Conservation (phyloP, 2,329 filamentous ascomycete genomes). For the Monosporascus ibericus region DNA sequence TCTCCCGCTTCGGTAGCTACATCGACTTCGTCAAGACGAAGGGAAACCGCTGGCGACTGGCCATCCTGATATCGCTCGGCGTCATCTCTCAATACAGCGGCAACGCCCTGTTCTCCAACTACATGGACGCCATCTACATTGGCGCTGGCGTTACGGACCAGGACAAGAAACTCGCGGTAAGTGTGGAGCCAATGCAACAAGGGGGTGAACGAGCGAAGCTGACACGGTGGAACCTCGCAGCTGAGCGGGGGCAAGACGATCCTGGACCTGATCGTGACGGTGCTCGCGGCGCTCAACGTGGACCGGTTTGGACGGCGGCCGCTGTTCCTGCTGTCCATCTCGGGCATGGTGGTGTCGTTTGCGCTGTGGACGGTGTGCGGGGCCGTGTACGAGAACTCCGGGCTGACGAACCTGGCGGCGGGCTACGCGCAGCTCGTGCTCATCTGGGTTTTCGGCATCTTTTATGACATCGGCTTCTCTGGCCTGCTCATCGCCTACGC, state of each 20-base stretch:
- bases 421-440: constrained; percentile 51
- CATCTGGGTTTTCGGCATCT: constrained; percentile 53
- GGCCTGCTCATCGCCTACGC: constrained; percentile 52
- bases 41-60: constrained; percentile 59
- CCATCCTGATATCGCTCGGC: constrained; percentile 56
- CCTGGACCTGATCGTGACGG: constrained; percentile 51
- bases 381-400: constrained; percentile 43
- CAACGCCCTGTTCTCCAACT: constrained; percentile 62
- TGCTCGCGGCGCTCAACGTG: constrained; percentile 44
- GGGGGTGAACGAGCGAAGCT: not conserved
- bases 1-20: constrained; percentile 45
- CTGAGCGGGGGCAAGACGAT: constrained; percentile 52
- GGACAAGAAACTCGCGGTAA: constrained; percentile 48
- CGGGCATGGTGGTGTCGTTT: constrained; percentile 43
- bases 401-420: constrained; percentile 35
- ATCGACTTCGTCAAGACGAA: constrained; percentile 55
- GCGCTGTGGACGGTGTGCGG: constrained; percentile 47
- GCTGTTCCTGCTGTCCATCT: constrained; percentile 44
- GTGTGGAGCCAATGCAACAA: constrained; percentile 12
- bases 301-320: constrained; percentile 47
- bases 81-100: constrained; percentile 64
- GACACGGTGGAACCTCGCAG: constrained; percentile 8
- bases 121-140: constrained; percentile 56
- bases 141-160: constrained; percentile 54
- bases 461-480: constrained; percentile 55